These are phyloP conservation scores for Pinus albicaulis DNA, from an alignment of 75 land plant genomes.

Conservation along the genomic window DNA sequence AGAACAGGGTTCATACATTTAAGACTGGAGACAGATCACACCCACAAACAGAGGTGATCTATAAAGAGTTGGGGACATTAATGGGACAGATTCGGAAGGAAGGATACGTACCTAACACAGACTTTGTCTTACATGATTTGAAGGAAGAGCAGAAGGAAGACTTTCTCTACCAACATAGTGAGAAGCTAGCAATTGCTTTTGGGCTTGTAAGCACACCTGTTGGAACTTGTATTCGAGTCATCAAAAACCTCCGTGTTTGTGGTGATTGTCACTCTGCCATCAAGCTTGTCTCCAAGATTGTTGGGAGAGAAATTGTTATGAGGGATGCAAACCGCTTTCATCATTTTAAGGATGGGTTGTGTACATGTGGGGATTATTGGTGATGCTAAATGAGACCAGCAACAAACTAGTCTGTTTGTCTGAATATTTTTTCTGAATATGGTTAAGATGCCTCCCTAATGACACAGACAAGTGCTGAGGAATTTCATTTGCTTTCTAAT, in stretches of 20 bases:
- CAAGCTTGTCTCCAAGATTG: conserved; percentile 21
- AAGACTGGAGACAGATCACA: conserved; percentile 4
- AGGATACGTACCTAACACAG: conserved; percentile 15
- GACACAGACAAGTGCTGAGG: too few relatives aligned
- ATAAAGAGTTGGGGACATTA: conserved; percentile 11
- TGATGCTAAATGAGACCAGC: background rate
- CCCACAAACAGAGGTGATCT: conserved; percentile 13
- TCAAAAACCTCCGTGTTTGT: conserved; percentile 23
- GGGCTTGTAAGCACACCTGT: conserved; percentile 24
- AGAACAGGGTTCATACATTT: conserved; percentile 8
- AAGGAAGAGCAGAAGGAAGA: conserved; percentile 4
- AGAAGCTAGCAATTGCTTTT: conserved; percentile 33
- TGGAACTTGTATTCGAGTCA: conserved; percentile 19
- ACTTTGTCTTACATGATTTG: conserved; percentile 10
- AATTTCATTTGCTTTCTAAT: too few relatives aligned
- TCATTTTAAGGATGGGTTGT: conserved; percentile 29
- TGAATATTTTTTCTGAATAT: too few relatives aligned
- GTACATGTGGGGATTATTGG: conserved; percentile 31
- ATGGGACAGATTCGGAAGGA: conserved; percentile 11
- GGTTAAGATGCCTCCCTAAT: too few relatives aligned
- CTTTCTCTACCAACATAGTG: conserved; percentile 18
- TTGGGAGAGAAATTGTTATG: conserved; percentile 18
- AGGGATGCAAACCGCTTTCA: conserved; percentile 27
- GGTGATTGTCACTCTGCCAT: conserved; percentile 23
- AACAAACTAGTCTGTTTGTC: too few relatives aligned